phyloP scores from a whole-genome alignment of 208 protist genomes.

The Wallacemonas sp. region DNA sequence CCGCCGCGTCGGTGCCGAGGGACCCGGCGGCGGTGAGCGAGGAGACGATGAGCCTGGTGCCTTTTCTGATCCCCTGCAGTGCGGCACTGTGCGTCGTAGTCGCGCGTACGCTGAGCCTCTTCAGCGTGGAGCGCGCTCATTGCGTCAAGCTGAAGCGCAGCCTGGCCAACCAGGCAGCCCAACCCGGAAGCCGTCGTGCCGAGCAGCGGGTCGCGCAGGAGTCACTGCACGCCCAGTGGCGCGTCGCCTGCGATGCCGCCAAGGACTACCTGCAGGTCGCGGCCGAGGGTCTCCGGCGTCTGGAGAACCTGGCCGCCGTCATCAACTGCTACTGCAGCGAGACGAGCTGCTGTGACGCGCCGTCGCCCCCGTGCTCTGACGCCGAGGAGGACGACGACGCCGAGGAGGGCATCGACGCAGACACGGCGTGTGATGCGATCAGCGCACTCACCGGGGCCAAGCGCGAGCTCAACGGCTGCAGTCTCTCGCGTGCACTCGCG shows the following conservation, averaged over 20 bases:
- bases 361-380: no score
- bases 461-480: conserved; percentile 14
- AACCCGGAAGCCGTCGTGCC: not conserved
- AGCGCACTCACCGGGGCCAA: conserved; percentile 43
- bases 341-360: not conserved
- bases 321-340: conserved; percentile 16
- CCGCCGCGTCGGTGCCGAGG: not conserved
- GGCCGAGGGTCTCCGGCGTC: conserved; percentile 69
- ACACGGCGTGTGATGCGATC: conserved; percentile 44
- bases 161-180: not conserved
- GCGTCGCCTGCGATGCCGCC: conserved; percentile 26
- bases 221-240: conserved; percentile 16
- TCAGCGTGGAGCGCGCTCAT: conserved; percentile 29
- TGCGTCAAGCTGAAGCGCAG: not conserved
- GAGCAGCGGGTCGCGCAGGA: conserved; percentile 4
- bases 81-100: conserved; percentile 71
- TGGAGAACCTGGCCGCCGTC: conserved; percentile 65
- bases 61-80: conserved; percentile 61
- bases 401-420: conserved; percentile 7
- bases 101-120: conserved; percentile 50
- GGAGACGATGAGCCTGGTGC: conserved; percentile 27
- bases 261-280: conserved; percentile 76
- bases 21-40: conserved; percentile 6
- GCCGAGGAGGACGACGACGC: not conserved
- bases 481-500: conserved; percentile 47